Conservation (phyloP, 2,329 filamentous ascomycete species). For the Pezicula neosporulosa region DNA sequence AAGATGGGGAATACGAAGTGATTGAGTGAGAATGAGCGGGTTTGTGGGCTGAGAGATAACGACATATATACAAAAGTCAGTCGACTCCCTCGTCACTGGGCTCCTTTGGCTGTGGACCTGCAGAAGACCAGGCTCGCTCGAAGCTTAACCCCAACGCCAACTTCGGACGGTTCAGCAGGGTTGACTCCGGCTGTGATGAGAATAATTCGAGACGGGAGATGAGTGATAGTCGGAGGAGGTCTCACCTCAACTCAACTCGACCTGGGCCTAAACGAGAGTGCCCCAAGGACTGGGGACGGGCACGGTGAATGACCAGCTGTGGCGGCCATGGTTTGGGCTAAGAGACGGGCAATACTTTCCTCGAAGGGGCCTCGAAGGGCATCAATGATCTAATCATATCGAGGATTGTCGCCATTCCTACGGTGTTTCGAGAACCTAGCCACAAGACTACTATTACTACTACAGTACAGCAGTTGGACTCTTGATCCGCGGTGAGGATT, state of each 20-base stretch:
- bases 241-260: background rate
- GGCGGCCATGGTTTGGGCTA: no score
- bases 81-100: background rate
- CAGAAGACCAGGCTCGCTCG: background rate
- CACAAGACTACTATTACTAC: no score
- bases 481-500: no score
- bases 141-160: background rate
- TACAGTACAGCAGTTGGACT: no score
- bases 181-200: background rate
- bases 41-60: constrained; percentile 4
- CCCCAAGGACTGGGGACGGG: no score
- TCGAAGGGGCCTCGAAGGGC: no score
- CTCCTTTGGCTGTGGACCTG: background rate
- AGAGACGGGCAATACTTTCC: no score
- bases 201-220: background rate
- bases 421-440: no score
- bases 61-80: background rate
- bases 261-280: no score
- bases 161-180: background rate
- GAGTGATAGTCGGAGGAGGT: constrained; percentile 1
- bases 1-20: constrained; percentile 6
- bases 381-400: no score
- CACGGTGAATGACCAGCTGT: no score
- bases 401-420: no score
- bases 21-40: constrained; percentile 10